A percentile compares a stretch with the other conserved stretches of the same genome.
Conservation (phyloP, 139 green algal species). For the Nannochloris sp. region DNA sequence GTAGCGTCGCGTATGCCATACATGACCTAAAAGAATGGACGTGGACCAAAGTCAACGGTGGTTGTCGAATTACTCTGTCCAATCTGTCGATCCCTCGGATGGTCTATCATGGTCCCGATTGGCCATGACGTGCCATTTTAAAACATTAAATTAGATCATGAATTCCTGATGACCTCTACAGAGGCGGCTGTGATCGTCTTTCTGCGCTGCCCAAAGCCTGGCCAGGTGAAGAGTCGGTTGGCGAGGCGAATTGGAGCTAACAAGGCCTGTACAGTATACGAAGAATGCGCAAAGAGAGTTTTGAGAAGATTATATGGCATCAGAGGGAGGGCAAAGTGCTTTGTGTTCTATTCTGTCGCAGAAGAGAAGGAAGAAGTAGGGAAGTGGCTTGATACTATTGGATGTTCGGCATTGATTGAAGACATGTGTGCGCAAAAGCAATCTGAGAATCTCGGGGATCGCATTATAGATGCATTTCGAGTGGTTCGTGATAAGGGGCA, state of each 20-base stretch:
- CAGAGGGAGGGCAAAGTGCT: neutral
- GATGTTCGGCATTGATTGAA: neutral
- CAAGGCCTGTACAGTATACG: slow-evolving; percentile 45
- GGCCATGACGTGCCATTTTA: too few relatives aligned
- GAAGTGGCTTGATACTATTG: slow-evolving; percentile 1
- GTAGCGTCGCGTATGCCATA: too few relatives aligned
- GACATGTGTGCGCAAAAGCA: slow-evolving; percentile 29
- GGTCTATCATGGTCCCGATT: too few relatives aligned
- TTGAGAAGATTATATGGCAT: slow-evolving; percentile 18
- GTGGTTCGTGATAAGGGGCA: slow-evolving; percentile 4
- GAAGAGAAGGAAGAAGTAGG: slow-evolving; percentile 28
- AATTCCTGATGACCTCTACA: too few relatives aligned
- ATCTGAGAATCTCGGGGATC: slow-evolving; percentile 32
- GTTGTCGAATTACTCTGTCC: too few relatives aligned
- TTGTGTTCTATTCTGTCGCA: slow-evolving; percentile 32
- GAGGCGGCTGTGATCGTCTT: too few relatives aligned
- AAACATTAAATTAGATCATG: too few relatives aligned
- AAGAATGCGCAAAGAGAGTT: slow-evolving; percentile 34
- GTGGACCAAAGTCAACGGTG: too few relatives aligned
- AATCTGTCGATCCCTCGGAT: too few relatives aligned
- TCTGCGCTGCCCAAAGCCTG: slow-evolving; percentile 27
- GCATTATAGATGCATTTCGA: slow-evolving; percentile 43
- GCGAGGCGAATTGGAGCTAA: slow-evolving; percentile 35
- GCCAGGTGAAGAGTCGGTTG: slow-evolving; percentile 60
- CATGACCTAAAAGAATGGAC: too few relatives aligned